Percentiles rank a stretch among this genome's conserved stretches.
phyloP scores from a whole-genome alignment of 176 grass and related monocot genomes.

The Aegilops longissima region DNA sequence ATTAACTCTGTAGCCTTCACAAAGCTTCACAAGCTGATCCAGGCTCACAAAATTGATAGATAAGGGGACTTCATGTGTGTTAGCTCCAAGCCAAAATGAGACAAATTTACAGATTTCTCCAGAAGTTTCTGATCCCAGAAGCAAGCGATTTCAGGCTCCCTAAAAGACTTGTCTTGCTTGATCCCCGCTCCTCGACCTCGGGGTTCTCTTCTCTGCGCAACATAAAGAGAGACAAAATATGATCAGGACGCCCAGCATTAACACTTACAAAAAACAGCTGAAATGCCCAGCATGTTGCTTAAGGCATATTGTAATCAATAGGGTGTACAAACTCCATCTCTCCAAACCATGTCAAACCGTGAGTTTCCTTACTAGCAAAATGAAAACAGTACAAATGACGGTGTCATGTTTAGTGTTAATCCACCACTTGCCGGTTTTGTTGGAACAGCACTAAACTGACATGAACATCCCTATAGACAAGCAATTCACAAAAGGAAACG shows the following conservation, averaged over 20 bases:
- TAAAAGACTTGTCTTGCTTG: conserved; percentile 33
- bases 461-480: neutral
- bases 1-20: conserved; percentile 22
- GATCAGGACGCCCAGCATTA: conserved; percentile 17
- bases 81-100: neutral
- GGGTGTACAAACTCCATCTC: neutral
- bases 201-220: conserved; percentile 40
- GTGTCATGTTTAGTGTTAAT: neutral
- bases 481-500: neutral
- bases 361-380: neutral
- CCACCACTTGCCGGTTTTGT: neutral
- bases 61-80: neutral
- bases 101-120: conserved; percentile 60
- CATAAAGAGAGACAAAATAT: conserved; percentile 21
- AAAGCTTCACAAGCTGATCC: conserved; percentile 34
- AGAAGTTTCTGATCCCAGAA: conserved; percentile 62
- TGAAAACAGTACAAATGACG: neutral
- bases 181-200: conserved; percentile 22
- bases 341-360: neutral
- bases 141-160: conserved; percentile 69
- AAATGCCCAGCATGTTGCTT: neutral
- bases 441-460: neutral
- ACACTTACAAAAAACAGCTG: neutral
- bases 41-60: conserved; percentile 23
- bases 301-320: neutral